Evolutionary conservation across 345 rosid genomes (phyloP).

Genomic region (Eucalyptus leucophloia): DNA sequence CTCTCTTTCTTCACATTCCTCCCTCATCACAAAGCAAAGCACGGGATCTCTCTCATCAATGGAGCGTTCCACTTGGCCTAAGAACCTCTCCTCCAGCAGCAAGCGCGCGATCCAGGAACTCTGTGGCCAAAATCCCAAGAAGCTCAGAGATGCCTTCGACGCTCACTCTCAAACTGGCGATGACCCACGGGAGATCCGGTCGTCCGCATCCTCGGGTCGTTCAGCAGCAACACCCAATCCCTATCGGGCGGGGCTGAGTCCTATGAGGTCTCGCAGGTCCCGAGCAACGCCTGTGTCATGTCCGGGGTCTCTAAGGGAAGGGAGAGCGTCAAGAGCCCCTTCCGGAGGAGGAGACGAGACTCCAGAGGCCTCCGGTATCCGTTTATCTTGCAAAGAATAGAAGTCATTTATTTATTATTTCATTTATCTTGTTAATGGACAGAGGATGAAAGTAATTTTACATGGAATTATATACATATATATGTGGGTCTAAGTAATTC

Average conservation of each 20-base stretch:
- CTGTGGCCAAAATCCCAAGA: conserved; percentile 1
- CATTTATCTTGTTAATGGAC: background rate
- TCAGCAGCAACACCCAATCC: background rate
- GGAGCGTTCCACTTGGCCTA: background rate
- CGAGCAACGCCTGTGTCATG: no score
- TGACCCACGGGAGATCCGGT: no score
- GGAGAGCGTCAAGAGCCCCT: background rate
- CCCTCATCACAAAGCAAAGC: background rate
- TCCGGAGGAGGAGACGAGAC: no score
- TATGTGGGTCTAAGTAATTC: no score
- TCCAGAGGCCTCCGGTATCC: no score
- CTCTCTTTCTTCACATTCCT: background rate
- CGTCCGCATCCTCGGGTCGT: no score
- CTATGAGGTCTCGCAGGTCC: no score
- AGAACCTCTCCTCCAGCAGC: background rate
- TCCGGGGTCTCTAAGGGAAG: no score
- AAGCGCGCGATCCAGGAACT: background rate
- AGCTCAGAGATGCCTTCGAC: background rate
- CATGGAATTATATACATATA: no score
- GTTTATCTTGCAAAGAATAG: no score
- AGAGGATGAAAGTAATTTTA: no score
- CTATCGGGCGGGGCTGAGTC: no score
- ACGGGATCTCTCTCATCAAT: background rate
- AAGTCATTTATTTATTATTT: background rate
- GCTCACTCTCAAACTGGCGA: background rate